Percentiles rank a stretch among this genome's conserved stretches.
Evolutionary conservation across 148 eudicot species (phyloP).

Genomic region (Camellia sinensis): DNA sequence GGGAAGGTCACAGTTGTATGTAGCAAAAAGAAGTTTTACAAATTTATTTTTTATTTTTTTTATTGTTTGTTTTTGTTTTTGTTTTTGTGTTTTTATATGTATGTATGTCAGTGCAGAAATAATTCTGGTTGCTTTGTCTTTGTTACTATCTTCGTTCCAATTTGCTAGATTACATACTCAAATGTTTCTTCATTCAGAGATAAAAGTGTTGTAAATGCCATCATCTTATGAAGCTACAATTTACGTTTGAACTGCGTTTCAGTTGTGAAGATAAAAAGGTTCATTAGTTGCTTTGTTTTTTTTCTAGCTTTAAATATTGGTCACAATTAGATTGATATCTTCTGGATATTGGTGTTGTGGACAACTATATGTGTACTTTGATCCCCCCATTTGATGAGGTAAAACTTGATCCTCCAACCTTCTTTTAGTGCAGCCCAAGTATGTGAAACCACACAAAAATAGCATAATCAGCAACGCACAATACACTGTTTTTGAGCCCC

Average conservation of each 20-base stretch:
- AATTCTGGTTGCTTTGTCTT: slow-evolving; percentile 68
- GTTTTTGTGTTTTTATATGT: not conserved
- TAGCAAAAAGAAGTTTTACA: slow-evolving; percentile 20
- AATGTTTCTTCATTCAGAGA: not conserved
- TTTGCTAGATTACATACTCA: not conserved
- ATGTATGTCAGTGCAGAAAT: slow-evolving; percentile 49
- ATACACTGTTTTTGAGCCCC: too few species aligned
- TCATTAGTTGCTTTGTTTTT: too few species aligned
- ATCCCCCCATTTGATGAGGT: too few species aligned
- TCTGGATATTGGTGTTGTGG: too few species aligned
- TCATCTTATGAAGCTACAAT: not conserved
- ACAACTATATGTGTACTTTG: too few species aligned
- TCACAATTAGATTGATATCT: too few species aligned
- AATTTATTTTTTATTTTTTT: slow-evolving; percentile 20
- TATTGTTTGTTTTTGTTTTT: not conserved
- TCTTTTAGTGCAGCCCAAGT: too few species aligned
- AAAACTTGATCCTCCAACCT: too few species aligned
- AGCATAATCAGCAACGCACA: too few species aligned
- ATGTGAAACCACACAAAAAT: too few species aligned
- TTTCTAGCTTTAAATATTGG: too few species aligned
- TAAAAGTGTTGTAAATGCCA: not conserved
- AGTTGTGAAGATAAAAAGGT: too few species aligned
- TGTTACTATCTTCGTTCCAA: slow-evolving; percentile 21
- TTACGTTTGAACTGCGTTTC: not conserved
- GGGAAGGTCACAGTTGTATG: slow-evolving; percentile 4